Evolutionary conservation across 495 filamentous ascomycete genomes (phyloP).

Genomic region (Talaromyces proteolyticus): DNA sequence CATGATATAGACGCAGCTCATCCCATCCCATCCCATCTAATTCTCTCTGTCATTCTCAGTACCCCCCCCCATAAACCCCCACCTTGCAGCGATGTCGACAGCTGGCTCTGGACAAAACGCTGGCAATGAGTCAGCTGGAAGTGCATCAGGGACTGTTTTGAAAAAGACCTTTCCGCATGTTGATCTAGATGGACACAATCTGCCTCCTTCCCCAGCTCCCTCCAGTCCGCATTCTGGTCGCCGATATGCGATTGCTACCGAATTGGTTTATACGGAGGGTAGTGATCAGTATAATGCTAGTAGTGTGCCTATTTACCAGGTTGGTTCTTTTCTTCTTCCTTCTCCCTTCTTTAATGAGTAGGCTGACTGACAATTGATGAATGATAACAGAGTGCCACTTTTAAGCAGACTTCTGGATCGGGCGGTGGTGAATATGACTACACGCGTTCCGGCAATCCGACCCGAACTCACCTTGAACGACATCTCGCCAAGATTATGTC

Average conservation of each 20-base stretch:
- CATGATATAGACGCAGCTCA: too few relatives aligned
- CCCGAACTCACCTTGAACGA: conserved; percentile 90
- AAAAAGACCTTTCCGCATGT: conserved; percentile 69
- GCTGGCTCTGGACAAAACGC: conserved; percentile 29
- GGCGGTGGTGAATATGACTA: conserved; percentile 92
- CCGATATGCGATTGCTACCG: conserved; percentile 88
- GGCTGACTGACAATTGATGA: too few relatives aligned
- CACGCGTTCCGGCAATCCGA: conserved; percentile 94
- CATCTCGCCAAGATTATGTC: conserved; percentile 99
- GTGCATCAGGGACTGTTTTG: conserved; percentile 24
- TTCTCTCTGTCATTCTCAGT: too few relatives aligned
- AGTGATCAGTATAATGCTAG: conserved; percentile 94
- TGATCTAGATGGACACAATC: conserved; percentile 82
- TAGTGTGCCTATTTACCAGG: conserved; percentile 93
- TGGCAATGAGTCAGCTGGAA: conserved; percentile 8
- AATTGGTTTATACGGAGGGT: conserved; percentile 91
- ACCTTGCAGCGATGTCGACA: conserved; percentile 40
- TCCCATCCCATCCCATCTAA: too few relatives aligned
- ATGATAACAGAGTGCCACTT: conserved; percentile 73
- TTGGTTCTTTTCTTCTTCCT: too few relatives aligned
- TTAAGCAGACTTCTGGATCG: conserved; percentile 82
- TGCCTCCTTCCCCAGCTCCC: conserved; percentile 91
- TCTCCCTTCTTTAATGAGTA: too few relatives aligned
- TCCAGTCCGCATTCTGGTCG: conserved; percentile 81
- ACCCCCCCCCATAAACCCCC: too few relatives aligned